Evolutionary conservation across 2,329 filamentous ascomycete genomes (phyloP).

Genomic region (Magnaporthiopsis poae): DNA sequence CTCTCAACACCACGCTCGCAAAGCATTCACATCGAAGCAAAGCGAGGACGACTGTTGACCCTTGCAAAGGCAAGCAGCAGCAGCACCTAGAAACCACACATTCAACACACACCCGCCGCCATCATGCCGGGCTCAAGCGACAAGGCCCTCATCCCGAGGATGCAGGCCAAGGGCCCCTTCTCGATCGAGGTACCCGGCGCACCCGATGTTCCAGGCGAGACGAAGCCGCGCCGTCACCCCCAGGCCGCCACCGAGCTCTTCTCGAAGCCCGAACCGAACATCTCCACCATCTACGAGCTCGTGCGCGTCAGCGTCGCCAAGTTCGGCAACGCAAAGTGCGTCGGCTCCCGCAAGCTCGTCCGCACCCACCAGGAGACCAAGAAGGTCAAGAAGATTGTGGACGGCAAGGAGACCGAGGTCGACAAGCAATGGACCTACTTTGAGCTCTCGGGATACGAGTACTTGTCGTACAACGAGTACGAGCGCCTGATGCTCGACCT

Average conservation of each 20-base stretch:
- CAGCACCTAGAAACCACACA: neutral
- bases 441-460: constrained; percentile 70
- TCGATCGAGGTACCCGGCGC: constrained; percentile 58
- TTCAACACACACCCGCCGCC: constrained; percentile 8
- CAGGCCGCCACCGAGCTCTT: constrained; percentile 52
- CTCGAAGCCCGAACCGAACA: constrained; percentile 49
- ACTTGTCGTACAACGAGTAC: constrained; percentile 69
- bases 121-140: constrained; percentile 5
- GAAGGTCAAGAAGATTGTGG: constrained; percentile 80
- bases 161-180: constrained; percentile 53
- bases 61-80: neutral
- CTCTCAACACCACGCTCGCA: neutral
- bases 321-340: constrained; percentile 54
- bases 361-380: constrained; percentile 73
- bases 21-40: neutral
- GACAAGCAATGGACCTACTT: constrained; percentile 85
- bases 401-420: constrained; percentile 67
- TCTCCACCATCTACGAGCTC: constrained; percentile 68
- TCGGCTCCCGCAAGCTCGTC: constrained; percentile 64
- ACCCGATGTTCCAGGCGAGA: constrained; percentile 57
- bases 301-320: constrained; percentile 56
- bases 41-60: neutral
- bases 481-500: constrained; percentile 58
- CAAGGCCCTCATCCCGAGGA: constrained; percentile 29
- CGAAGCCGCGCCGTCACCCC: constrained; percentile 60